Conservation (phyloP, 2,329 filamentous ascomycete species). For the Cladosporium oxysporum region DNA sequence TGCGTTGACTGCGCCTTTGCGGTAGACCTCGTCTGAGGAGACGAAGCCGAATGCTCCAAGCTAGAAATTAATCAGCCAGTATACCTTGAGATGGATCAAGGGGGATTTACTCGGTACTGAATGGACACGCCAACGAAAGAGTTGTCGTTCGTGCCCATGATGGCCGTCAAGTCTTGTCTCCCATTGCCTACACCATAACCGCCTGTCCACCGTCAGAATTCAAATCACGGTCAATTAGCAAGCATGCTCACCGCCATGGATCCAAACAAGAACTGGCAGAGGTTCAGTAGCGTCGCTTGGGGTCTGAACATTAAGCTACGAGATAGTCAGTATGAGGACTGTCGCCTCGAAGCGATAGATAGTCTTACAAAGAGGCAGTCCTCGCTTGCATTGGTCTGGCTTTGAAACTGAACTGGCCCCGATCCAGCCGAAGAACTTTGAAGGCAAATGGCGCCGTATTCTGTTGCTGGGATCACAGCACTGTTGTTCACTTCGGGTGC, state of each 20-base stretch:
- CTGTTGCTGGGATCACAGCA: background rate
- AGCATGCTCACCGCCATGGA: background rate
- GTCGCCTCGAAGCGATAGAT: background rate
- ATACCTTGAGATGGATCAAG: background rate
- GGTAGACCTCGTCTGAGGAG: conserved; percentile 40
- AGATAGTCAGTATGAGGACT: background rate
- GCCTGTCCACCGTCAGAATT: background rate
- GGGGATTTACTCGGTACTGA: background rate
- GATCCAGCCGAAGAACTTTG: background rate
- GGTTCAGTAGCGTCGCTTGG: background rate
- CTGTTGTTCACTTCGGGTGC: background rate
- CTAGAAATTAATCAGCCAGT: conserved; percentile 24
- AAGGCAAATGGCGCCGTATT: background rate
- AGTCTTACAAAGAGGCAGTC: background rate
- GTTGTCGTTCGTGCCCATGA: background rate
- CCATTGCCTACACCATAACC: background rate
- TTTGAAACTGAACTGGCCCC: background rate
- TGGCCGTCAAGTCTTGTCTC: background rate
- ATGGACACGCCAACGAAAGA: background rate
- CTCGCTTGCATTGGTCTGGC: background rate
- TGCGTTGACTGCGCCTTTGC: conserved; percentile 42
- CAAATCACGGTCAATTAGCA: background rate
- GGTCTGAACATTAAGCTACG: background rate
- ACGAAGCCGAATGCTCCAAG: conserved; percentile 51
- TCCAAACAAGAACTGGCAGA: background rate